Conservation (phyloP, 169 alveolate species). For the Ichthyophthirius multifiliis region DNA sequence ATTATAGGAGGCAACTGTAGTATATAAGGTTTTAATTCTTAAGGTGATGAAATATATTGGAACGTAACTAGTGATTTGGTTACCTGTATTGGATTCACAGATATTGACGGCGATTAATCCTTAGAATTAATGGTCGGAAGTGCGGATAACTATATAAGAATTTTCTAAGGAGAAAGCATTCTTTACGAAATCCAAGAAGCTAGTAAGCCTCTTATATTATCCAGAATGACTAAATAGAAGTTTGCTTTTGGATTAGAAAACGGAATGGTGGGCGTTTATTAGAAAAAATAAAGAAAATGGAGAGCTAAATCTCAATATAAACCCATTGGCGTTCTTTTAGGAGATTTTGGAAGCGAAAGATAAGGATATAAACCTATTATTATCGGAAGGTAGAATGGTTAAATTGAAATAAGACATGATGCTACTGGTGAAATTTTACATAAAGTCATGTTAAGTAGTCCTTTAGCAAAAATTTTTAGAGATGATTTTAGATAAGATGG, state of each 20-base stretch:
- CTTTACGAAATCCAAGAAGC: conserved; percentile 64
- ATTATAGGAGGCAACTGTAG: conserved; percentile 81
- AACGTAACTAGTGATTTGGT: conserved; percentile 82
- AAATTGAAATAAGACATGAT: conserved; percentile 63
- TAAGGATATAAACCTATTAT: conserved; percentile 49
- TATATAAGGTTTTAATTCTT: conserved; percentile 65
- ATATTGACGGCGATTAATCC: conserved; percentile 62
- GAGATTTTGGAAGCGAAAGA: conserved; percentile 47
- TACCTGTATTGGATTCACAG: conserved; percentile 55
- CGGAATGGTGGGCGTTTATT: conserved; percentile 69
- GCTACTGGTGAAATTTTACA: conserved; percentile 57
- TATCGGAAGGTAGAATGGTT: conserved; percentile 69
- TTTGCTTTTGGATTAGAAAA: conserved; percentile 69
- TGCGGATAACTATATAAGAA: conserved; percentile 73
- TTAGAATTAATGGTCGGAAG: conserved; percentile 70
- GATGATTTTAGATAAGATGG: conserved; percentile 63
- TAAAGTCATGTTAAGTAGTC: conserved; percentile 29
- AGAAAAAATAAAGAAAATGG: conserved; percentile 60
- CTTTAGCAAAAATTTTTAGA: conserved; percentile 56
- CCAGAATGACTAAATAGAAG: conserved; percentile 41
- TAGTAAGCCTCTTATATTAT: conserved; percentile 45
- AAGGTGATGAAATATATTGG: conserved; percentile 83
- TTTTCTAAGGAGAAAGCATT: conserved; percentile 70
- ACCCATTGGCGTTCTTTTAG: conserved; percentile 27
- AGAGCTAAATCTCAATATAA: conserved; percentile 52